Evolutionary conservation across 1,284 basidiomycete genomes (phyloP).

Genomic region (Takashimella koratensis): DNA sequence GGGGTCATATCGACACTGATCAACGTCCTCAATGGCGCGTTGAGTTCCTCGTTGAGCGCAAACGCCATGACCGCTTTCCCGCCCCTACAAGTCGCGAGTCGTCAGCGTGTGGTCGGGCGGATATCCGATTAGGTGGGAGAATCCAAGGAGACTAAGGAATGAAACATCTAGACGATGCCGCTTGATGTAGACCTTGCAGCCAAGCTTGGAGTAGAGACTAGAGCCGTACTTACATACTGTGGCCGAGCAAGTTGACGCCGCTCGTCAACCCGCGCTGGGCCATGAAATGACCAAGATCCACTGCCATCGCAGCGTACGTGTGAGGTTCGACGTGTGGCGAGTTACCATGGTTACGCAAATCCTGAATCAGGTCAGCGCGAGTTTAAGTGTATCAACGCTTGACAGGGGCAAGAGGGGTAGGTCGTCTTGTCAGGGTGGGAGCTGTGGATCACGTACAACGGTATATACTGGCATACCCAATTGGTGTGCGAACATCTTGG

Average conservation of each 20-base stretch:
- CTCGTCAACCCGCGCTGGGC: slow-evolving; percentile 42
- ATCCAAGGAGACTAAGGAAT: background rate
- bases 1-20: slow-evolving; percentile 57
- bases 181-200: no score
- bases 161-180: no score
- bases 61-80: slow-evolving; percentile 56
- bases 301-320: slow-evolving; percentile 51
- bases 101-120: background rate
- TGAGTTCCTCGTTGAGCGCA: slow-evolving; percentile 49
- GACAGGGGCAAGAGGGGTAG: background rate
- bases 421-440: background rate
- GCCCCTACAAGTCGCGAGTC: no score
- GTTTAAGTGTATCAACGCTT: background rate
- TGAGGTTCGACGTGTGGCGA: slow-evolving; percentile 54
- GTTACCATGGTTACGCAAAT: slow-evolving; percentile 56
- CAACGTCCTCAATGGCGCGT: slow-evolving; percentile 47
- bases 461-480: slow-evolving; percentile 54
- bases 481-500: slow-evolving; percentile 51
- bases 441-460: slow-evolving; percentile 40
- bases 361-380: slow-evolving; percentile 34
- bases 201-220: no score
- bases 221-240: slow-evolving; percentile 53
- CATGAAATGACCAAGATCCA: slow-evolving; percentile 52
- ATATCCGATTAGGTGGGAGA: background rate
- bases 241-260: slow-evolving; percentile 53